Evolutionary conservation across 495 filamentous ascomycete species (phyloP).

Genomic region (Pyrenula massariospora): DNA sequence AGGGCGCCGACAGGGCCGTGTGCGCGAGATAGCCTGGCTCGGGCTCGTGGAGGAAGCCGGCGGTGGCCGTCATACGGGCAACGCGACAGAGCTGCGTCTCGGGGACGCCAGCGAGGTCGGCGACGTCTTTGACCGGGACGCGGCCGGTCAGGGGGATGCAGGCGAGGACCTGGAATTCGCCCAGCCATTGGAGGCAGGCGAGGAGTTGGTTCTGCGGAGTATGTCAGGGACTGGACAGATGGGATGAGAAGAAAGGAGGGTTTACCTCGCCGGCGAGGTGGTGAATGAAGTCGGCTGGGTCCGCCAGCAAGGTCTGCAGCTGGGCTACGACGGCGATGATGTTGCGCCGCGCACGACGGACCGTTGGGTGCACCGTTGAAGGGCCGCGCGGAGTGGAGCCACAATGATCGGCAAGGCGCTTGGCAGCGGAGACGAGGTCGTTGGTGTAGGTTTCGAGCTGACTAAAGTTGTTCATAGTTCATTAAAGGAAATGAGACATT

Average conservation of each 20-base stretch:
- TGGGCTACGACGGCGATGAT: constrained; percentile 3
- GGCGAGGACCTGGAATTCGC: constrained; percentile 30
- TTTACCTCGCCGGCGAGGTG: constrained; percentile 7
- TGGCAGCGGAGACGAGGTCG: constrained; percentile 4
- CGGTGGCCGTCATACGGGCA: constrained; percentile 22
- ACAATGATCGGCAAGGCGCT: constrained; percentile 2
- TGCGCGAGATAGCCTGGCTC: constrained; percentile 21
- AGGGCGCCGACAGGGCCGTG: constrained; percentile 21
- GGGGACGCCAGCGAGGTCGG: constrained; percentile 19
- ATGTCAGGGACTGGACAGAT: background rate
- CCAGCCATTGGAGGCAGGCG: constrained; percentile 29
- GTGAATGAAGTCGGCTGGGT: constrained; percentile 9
- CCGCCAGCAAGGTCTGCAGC: constrained; percentile 6
- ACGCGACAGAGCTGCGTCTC: constrained; percentile 21
- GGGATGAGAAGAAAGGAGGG: background rate
- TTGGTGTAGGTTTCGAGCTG: constrained; percentile 1
- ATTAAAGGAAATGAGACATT: too few relatives aligned
- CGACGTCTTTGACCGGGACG: constrained; percentile 23
- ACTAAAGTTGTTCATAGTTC: constrained; percentile 3
- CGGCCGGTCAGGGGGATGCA: constrained; percentile 23
- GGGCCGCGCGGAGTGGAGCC: background rate
- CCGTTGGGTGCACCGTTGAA: background rate
- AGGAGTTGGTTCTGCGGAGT: constrained; percentile 20
- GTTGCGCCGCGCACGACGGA: constrained; percentile 1
- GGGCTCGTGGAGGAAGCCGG: constrained; percentile 26